A percentile compares a stretch with the other conserved stretches of the same genome.
phyloP scores from a whole-genome alignment of 352 stramenopile genomes.

The Phytophthora cajani region DNA sequence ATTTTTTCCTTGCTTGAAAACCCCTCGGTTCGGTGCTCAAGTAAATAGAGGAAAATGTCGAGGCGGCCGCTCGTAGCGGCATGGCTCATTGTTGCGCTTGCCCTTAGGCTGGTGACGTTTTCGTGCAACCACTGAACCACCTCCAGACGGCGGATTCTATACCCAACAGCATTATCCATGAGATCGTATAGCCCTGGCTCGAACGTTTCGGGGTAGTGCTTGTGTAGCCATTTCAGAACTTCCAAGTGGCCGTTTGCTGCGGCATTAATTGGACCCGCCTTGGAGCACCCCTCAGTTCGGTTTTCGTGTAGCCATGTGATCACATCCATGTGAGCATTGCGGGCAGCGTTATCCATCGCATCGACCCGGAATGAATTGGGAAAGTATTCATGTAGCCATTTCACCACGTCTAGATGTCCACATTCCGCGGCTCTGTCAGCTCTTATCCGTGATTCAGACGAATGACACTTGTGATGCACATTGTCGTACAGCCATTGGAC shows the following conservation, averaged over 20 bases:
- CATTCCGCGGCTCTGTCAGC: not conserved
- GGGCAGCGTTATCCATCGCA: not conserved
- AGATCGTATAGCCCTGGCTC: not conserved
- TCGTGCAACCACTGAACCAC: not conserved
- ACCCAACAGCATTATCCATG: not conserved
- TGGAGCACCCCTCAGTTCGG: not conserved
- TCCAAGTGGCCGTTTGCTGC: not conserved
- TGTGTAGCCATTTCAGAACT: not conserved
- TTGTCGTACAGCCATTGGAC: conserved; percentile 1
- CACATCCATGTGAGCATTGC: not conserved
- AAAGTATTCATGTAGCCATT: not conserved
- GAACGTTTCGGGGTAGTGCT: not conserved
- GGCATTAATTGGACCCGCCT: not conserved
- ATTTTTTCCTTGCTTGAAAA: not conserved
- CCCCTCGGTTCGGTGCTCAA: not conserved
- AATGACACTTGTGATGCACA: not conserved
- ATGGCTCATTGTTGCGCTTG: not conserved
- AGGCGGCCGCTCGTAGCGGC: not conserved
- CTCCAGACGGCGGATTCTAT: not conserved
- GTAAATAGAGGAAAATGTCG: not conserved
- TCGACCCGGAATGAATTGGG: not conserved
- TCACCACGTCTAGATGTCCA: not conserved
- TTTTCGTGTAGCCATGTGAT: conserved; percentile 2
- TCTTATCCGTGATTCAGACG: not conserved
- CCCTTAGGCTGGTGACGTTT: not conserved